A percentile compares a stretch with the other conserved stretches of the same genome.
Conservation (phyloP, 306 rosid species). For the Castanopsis chinensis region DNA sequence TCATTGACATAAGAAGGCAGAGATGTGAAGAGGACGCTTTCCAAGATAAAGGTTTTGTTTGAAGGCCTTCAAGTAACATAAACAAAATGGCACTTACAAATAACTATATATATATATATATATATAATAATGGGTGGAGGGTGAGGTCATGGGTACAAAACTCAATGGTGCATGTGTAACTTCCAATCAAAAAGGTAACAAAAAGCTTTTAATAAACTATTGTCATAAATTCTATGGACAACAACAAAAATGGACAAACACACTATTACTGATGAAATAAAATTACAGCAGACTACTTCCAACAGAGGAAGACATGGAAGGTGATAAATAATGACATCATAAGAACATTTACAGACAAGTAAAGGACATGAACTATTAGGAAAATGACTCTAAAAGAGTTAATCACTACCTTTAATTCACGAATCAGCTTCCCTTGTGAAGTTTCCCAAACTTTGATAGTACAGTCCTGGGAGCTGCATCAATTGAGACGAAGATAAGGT, state of each 20-base stretch:
- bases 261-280: not conserved
- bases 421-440: slow-evolving; percentile 84
- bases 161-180: no score
- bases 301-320: not conserved
- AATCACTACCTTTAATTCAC: slow-evolving; percentile 68
- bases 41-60: not conserved
- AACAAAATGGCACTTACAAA: no score
- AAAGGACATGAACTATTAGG: not conserved
- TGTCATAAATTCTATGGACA: not conserved
- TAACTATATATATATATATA: no score
- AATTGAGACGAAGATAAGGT: slow-evolving; percentile 21
- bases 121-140: no score
- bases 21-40: not conserved
- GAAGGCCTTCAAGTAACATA: not conserved
- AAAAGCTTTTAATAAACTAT: not conserved
- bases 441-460: slow-evolving; percentile 96
- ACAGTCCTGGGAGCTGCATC: slow-evolving; percentile 82
- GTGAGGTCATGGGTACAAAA: no score
- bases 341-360: not conserved
- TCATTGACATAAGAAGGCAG: not conserved
- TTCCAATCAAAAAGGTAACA: not conserved
- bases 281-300: not conserved
- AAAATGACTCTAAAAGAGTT: not conserved
- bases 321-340: not conserved
- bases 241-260: not conserved